These are phyloP conservation scores for Megacollybia platyphylla DNA, from an alignment of 1,284 basidiomycete genomes.

Conservation along the genomic window DNA sequence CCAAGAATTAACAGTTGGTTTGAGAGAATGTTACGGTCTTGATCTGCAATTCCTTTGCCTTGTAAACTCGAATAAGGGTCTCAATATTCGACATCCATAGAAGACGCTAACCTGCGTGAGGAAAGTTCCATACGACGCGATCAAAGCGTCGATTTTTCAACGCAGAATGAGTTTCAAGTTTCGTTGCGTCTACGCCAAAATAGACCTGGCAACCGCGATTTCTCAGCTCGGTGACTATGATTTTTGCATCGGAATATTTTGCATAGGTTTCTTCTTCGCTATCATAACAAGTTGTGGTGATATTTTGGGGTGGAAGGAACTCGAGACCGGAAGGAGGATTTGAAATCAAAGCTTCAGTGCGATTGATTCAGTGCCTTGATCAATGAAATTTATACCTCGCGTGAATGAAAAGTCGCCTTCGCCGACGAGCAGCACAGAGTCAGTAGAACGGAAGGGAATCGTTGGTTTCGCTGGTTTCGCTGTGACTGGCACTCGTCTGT, in stretches of 20 bases:
- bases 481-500: constrained; percentile 8
- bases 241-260: constrained; percentile 77
- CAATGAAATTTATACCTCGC: constrained; percentile 47
- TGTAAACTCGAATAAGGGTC: constrained; percentile 4
- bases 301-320: constrained; percentile 49
- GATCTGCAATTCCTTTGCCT: constrained; percentile 92
- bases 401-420: constrained; percentile 96
- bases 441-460: constrained; percentile 65
- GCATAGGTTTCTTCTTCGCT: constrained; percentile 60
- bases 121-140: constrained; percentile 91
- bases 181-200: constrained; percentile 81
- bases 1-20: constrained; percentile 86
- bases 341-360: constrained; percentile 7
- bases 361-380: too few relatives aligned
- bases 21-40: constrained; percentile 85
- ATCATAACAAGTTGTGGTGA: constrained; percentile 83
- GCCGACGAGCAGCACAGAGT: constrained; percentile 83
- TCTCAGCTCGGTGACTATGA: constrained; percentile 46
- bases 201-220: constrained; percentile 58
- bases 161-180: constrained; percentile 45
- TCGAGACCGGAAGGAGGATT: constrained; percentile 36
- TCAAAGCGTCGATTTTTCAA: constrained; percentile 59
- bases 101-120: constrained; percentile 70
- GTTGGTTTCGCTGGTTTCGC: constrained; percentile 26
- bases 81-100: constrained; percentile 4